Conservation (phyloP, 2,329 filamentous ascomycete species). For the Alternaria triticina region DNA sequence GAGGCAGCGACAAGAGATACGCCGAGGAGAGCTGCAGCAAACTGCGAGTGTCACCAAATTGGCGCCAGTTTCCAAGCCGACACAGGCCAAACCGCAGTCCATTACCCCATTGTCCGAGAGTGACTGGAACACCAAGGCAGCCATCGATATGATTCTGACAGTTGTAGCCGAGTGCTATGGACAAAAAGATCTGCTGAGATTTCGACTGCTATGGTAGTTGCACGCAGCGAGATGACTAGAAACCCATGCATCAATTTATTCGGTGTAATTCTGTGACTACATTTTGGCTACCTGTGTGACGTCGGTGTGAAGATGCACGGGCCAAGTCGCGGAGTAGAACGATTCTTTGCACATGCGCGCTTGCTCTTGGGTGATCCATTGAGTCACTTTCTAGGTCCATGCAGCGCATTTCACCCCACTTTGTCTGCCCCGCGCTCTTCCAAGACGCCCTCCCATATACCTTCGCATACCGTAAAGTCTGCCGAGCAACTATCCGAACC, state of each 20-base stretch:
- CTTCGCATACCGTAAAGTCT: constrained; percentile 22
- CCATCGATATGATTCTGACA: constrained; percentile 90
- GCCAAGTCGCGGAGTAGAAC: constrained; percentile 11
- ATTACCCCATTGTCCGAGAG: constrained; percentile 46
- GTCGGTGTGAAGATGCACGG: constrained; percentile 18
- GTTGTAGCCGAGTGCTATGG: constrained; percentile 88
- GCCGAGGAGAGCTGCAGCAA: constrained; percentile 5
- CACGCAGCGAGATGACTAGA: background rate
- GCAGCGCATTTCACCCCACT: constrained; percentile 39
- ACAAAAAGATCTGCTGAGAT: constrained; percentile 82
- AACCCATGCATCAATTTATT: constrained; percentile 2
- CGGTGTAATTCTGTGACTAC: background rate
- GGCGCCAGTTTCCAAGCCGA: background rate
- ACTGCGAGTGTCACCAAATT: background rate
- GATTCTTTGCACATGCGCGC: constrained; percentile 24
- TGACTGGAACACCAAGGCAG: constrained; percentile 62
- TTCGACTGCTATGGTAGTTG: constrained; percentile 59
- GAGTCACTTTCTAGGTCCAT: constrained; percentile 39
- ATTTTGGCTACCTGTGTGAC: constrained; percentile 9
- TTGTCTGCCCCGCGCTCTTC: constrained; percentile 38
- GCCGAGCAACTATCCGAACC: constrained; percentile 10
- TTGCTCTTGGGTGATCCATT: constrained; percentile 24
- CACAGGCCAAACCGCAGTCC: background rate
- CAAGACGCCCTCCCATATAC: constrained; percentile 29
- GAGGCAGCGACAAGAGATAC: constrained; percentile 25